Percentiles rank a stretch among this genome's conserved stretches.
These are phyloP conservation scores for Schizochytrium sp. DNA, from an alignment of 108 stramenopile genomes.

Conservation along the genomic window DNA sequence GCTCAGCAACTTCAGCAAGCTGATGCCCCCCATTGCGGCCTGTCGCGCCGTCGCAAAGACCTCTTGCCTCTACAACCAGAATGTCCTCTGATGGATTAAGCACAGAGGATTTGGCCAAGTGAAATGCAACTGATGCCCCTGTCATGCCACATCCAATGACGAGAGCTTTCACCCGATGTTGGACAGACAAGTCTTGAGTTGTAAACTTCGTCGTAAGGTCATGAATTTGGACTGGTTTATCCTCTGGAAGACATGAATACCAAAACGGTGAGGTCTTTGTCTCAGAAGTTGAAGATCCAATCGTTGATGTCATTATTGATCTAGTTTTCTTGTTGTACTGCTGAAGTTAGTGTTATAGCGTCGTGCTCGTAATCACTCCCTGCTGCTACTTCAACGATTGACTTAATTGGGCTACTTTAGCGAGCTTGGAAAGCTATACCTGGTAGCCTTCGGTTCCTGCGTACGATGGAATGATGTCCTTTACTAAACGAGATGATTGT, in stretches of 20 bases:
- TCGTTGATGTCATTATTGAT: too few relatives aligned
- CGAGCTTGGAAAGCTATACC: too few relatives aligned
- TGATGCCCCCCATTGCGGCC: conserved; percentile 53
- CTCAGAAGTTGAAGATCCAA: too few relatives aligned
- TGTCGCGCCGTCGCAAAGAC: conserved; percentile 49
- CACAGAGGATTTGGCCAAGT: not conserved
- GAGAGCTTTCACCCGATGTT: not conserved
- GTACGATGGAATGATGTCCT: too few relatives aligned
- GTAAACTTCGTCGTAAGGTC: not conserved
- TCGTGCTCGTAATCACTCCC: too few relatives aligned
- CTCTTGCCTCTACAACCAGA: conserved; percentile 10
- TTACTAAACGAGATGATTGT: too few relatives aligned
- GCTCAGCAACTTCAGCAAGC: conserved; percentile 14
- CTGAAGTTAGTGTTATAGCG: too few relatives aligned
- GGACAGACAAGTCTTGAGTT: not conserved
- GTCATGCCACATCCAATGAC: conserved; percentile 50
- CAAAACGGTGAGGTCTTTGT: not conserved
- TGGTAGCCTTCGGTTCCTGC: too few relatives aligned
- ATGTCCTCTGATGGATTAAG: not conserved
- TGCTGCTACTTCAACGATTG: too few relatives aligned
- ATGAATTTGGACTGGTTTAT: not conserved
- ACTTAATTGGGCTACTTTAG: too few relatives aligned
- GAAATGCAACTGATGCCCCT: not conserved
- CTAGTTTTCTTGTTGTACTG: too few relatives aligned
- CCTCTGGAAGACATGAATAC: not conserved